phyloP scores from a whole-genome alignment of 805 yeast species.

The Hagleromyces aurorensis region DNA sequence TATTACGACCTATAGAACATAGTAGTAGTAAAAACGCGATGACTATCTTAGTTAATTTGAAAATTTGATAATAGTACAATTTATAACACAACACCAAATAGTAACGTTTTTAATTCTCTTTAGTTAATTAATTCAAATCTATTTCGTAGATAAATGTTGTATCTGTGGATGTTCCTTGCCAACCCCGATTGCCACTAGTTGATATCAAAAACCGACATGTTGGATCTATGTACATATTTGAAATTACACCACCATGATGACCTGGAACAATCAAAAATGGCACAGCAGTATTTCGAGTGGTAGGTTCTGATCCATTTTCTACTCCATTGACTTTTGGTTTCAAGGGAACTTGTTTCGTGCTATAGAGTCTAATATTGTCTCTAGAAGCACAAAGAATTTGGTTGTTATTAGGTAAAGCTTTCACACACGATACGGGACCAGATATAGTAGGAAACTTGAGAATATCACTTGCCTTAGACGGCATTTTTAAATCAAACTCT shows the following conservation, averaged over 20 bases:
- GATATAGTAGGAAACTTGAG: slow-evolving; percentile 77
- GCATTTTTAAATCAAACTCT: slow-evolving; percentile 56
- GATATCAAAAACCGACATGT: slow-evolving; percentile 82
- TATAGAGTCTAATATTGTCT: slow-evolving; percentile 85
- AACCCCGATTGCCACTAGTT: slow-evolving; percentile 91
- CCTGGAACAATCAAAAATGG: slow-evolving; percentile 94
- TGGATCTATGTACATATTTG: slow-evolving; percentile 74
- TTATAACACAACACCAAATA: too few relatives aligned
- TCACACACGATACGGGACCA: slow-evolving; percentile 81
- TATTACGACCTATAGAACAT: background rate
- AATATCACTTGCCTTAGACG: slow-evolving; percentile 46
- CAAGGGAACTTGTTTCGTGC: too few relatives aligned
- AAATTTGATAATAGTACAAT: too few relatives aligned
- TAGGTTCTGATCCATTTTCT: slow-evolving; percentile 16
- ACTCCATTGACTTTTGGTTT: too few relatives aligned
- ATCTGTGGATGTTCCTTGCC: slow-evolving; percentile 81
- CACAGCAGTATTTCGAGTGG: slow-evolving; percentile 32
- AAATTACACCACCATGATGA: slow-evolving; percentile 87
- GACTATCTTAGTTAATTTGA: too few relatives aligned
- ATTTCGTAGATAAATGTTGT: slow-evolving; percentile 78
- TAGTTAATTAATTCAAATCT: slow-evolving; percentile 34
- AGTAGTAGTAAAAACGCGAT: background rate
- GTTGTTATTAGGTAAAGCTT: slow-evolving; percentile 71
- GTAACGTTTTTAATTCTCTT: too few relatives aligned
- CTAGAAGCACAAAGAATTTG: slow-evolving; percentile 81